These are phyloP conservation scores for Ceratobasidium sp. DNA, from an alignment of 1,284 basidiomycete species.

Conservation along the genomic window DNA sequence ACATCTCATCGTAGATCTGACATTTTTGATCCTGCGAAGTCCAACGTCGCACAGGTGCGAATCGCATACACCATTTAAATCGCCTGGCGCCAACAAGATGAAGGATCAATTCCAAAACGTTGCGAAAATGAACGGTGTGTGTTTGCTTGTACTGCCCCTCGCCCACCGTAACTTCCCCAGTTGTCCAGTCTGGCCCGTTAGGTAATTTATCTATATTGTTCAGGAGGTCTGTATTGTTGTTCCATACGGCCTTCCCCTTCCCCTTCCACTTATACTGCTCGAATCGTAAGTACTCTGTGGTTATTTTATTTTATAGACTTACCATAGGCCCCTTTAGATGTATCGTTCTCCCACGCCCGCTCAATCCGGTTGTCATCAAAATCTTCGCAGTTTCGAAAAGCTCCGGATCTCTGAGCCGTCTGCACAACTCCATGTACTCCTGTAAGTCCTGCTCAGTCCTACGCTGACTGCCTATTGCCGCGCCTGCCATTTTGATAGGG, in stretches of 20 bases:
- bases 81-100: not conserved
- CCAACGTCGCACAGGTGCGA: not conserved
- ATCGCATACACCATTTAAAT: not conserved
- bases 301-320: not conserved
- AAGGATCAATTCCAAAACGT: not conserved
- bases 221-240: constrained; percentile 6
- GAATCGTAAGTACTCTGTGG: not conserved
- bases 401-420: not conserved
- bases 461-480: not conserved
- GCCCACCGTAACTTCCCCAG: not conserved
- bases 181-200: constrained; percentile 19
- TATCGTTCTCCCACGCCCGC: not conserved
- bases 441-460: not conserved
- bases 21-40: not conserved
- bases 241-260: constrained; percentile 22
- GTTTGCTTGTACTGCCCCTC: not conserved
- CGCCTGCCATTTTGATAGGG: constrained; percentile 5
- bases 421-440: not conserved
- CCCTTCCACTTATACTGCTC: not conserved
- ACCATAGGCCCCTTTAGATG: not conserved
- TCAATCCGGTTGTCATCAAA: constrained; percentile 31
- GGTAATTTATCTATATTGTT: not conserved
- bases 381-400: constrained; percentile 14
- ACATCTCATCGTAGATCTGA: constrained; percentile 7
- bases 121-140: not conserved